These are phyloP conservation scores for Suhomyces sp. DNA, from an alignment of 805 yeast species.

Conservation along the genomic window DNA sequence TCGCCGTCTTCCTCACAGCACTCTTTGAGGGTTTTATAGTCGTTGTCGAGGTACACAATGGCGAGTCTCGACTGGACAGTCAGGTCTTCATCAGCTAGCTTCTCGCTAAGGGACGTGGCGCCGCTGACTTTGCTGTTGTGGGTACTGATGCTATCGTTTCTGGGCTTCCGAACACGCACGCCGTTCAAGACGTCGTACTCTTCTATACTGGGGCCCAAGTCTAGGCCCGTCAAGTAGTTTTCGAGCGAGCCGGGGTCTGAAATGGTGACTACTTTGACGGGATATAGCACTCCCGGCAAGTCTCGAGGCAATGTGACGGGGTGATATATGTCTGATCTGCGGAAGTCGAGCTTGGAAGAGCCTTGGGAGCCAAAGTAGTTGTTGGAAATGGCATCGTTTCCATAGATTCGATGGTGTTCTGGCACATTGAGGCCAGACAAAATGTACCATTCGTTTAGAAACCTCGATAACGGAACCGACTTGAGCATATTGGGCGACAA, in stretches of 20 bases:
- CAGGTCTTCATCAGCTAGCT: background rate
- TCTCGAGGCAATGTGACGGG: constrained; percentile 27
- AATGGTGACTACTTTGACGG: constrained; percentile 17
- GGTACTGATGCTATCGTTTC: background rate
- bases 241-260: background rate
- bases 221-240: background rate
- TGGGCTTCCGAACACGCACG: background rate
- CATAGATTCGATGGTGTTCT: constrained; percentile 13
- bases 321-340: background rate
- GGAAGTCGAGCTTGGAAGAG: constrained; percentile 4
- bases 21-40: constrained; percentile 6
- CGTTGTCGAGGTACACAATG: constrained; percentile 7
- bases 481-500: constrained; percentile 23
- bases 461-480: constrained; percentile 21
- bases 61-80: constrained; percentile 5
- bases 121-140: background rate
- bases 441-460: constrained; percentile 35
- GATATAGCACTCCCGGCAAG: constrained; percentile 28
- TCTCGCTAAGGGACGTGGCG: background rate
- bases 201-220: background rate
- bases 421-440: constrained; percentile 24
- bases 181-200: background rate
- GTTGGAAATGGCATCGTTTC: constrained; percentile 14
- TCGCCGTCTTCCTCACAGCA: background rate
- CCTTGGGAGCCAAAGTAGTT: constrained; percentile 7